Evolutionary conservation across 2,329 filamentous ascomycete genomes (phyloP).

Genomic region (Colletotrichum magnum): DNA sequence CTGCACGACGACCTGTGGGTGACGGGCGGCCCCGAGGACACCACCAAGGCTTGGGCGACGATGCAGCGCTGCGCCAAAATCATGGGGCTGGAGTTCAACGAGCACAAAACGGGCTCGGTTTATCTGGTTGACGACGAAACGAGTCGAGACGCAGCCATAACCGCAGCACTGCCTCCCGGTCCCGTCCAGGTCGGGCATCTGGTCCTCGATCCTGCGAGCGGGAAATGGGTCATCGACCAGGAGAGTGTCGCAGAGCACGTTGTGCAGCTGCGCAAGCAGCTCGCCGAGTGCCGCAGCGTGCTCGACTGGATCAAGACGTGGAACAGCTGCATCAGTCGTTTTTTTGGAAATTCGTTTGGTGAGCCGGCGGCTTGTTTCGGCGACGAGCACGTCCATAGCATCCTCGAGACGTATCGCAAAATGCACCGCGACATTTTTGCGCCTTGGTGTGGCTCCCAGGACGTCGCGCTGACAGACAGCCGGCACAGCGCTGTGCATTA

Average conservation of each 20-base stretch:
- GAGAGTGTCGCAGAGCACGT: slow-evolving; percentile 67
- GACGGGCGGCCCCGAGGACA: slow-evolving; percentile 54
- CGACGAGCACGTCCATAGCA: slow-evolving; percentile 57
- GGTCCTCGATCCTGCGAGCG: slow-evolving; percentile 57
- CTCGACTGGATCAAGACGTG: slow-evolving; percentile 58
- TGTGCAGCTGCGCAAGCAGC: slow-evolving; percentile 66
- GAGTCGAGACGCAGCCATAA: slow-evolving; percentile 38
- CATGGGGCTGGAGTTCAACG: slow-evolving; percentile 56
- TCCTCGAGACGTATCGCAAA: slow-evolving; percentile 57
- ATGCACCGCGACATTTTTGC: slow-evolving; percentile 58
- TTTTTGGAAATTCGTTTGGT: slow-evolving; percentile 63
- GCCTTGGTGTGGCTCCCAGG: background rate
- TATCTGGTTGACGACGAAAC: slow-evolving; percentile 46
- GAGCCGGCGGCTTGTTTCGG: slow-evolving; percentile 61
- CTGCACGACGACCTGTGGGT: slow-evolving; percentile 68
- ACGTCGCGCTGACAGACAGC: slow-evolving; percentile 18
- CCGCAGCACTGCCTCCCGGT: slow-evolving; percentile 61
- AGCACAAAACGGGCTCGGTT: slow-evolving; percentile 56
- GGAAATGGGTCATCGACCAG: slow-evolving; percentile 68
- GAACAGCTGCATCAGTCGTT: slow-evolving; percentile 62
- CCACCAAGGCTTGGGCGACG: slow-evolving; percentile 58
- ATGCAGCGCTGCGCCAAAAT: slow-evolving; percentile 55
- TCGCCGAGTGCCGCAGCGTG: slow-evolving; percentile 64
- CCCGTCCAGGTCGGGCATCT: slow-evolving; percentile 70
- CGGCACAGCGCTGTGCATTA: slow-evolving; percentile 46